Evolutionary conservation across 495 filamentous ascomycete species (phyloP), one percentile per base, ranked within the genome.

Genomic region (Chaetomium fimeti): DNA sequence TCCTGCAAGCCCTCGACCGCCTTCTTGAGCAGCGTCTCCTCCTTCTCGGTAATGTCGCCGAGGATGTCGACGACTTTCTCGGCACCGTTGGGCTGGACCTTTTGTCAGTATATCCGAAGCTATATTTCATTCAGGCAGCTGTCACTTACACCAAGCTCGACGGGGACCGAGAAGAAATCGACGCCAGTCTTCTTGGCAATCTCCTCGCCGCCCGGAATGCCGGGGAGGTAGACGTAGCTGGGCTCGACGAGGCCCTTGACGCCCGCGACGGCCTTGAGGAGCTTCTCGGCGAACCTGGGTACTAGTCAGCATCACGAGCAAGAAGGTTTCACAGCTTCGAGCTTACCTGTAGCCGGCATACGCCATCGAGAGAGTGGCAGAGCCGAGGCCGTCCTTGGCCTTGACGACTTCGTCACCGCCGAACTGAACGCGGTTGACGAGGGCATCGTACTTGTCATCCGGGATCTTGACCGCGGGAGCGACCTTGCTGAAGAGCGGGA

Each of bases 331-430:
- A 8, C 1, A 16, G 18, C 1, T 47, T n/a, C 20, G 32, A 55
- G 66, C 72, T 63, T 76, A 94, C 89, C 92, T 87, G 84, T 87
- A 98, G 66, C 95, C 94, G 69, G 94, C 94, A 74, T 90, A 97
- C 61, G 94, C 94, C 94, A 98, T 98, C 67, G 91, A 96, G 38
- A 98, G 86, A 62, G 94, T 98, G 67, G 94, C 94, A 45, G 93
- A 97, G 66, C 94, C 94, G 73, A 88, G 85, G 70, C 94, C 94
- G 63, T 93, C 91, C 89, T 98, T 98, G 74, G 94, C 94, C 83
- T 94, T 87, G 74, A 98, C 94, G 69, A 98, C 94, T 83, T 98
- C 94, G 72, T 98, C 94, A 78, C 94, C 94, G 73, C 95, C 95
- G 70, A 96, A 98, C 78, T 98, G 94, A 45, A 98, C 92, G 71